Evolutionary conservation across 345 rosid species (phyloP).

Genomic region (Psidium guajava): DNA sequence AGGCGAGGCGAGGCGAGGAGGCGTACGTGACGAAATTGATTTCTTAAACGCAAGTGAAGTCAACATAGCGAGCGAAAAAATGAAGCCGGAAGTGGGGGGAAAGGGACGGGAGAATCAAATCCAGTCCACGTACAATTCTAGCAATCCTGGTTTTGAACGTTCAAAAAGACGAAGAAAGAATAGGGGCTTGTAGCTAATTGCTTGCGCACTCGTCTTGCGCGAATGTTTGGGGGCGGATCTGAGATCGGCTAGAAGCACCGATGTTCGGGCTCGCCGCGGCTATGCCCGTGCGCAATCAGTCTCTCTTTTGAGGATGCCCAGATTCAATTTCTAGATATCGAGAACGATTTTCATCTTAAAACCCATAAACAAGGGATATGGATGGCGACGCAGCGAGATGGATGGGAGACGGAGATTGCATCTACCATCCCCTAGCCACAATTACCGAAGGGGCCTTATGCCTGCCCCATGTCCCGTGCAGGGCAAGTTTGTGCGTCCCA

Average conservation of each 20-base stretch:
- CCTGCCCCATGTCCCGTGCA: background rate
- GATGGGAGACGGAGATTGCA: background rate
- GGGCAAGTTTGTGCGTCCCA: background rate
- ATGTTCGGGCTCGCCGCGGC: background rate
- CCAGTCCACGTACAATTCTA: background rate
- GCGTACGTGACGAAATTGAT: background rate
- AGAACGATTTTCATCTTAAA: background rate
- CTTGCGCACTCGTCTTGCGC: background rate
- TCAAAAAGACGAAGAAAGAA: background rate
- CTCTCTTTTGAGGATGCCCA: background rate
- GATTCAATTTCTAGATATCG: background rate
- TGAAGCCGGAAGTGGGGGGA: background rate
- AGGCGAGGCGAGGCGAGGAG: background rate
- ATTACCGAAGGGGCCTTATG: background rate
- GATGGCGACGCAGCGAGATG: background rate
- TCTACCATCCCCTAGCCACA: background rate
- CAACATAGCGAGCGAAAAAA: background rate
- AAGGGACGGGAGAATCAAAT: background rate
- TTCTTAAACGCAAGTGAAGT: background rate
- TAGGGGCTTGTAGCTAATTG: background rate
- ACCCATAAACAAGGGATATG: background rate
- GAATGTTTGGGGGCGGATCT: background rate
- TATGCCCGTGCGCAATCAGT: background rate
- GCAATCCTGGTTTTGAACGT: background rate
- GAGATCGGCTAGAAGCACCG: background rate